Evolutionary conservation across 768 basidiomycete species (phyloP), one percentile per base, ranked within the genome.

Genomic region (Heimioporus sp.): DNA sequence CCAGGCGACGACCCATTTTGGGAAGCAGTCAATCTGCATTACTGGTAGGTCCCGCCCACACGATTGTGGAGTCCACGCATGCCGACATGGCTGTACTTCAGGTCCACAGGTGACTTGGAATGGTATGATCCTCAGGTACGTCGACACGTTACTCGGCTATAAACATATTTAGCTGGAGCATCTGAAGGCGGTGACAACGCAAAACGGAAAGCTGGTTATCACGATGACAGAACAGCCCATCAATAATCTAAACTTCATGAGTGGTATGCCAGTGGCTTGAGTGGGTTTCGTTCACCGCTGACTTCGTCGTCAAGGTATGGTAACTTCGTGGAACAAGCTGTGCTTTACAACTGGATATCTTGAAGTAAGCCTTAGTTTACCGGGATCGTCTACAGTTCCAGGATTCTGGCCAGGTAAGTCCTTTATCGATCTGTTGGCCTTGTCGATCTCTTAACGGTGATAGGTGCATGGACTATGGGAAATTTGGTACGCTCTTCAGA

Each of bases 271-370:
- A 35, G 37, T 37, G 5, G 12, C 38, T 13, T 46, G 20, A 35
- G 8, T 16, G 39, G 16, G n/a, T 51, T 48, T 44, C 15, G 43
- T 46, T 30, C 11, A 9, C 48, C 41, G 28, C 44, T 55, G 30
- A 60, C 19, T 47, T 59, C 46, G 31, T 48, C 45, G 17, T 43
- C 35, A 52, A 80, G 83, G 82, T 35, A 86, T 87, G 85, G 48
- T 94, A 10, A 84, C 87, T 58, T 80, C 85, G 12, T 97, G 95
- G 94, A 96, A 97, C 72, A 92, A 97, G 71, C 71, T 97, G 49
- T 98, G 95, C 72, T 97, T 94, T 72, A 95, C 85, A 15, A 92
- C 92, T 0, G 93, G 92, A 2, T 93, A 94, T 64, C 74, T 98
- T 51, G 97, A 97, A 71, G 82, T 87, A 3, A 80, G 77, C n/a